phyloP scores from a whole-genome alignment of 352 stramenopile genomes.

The Phytophthora fragariaefolia region DNA sequence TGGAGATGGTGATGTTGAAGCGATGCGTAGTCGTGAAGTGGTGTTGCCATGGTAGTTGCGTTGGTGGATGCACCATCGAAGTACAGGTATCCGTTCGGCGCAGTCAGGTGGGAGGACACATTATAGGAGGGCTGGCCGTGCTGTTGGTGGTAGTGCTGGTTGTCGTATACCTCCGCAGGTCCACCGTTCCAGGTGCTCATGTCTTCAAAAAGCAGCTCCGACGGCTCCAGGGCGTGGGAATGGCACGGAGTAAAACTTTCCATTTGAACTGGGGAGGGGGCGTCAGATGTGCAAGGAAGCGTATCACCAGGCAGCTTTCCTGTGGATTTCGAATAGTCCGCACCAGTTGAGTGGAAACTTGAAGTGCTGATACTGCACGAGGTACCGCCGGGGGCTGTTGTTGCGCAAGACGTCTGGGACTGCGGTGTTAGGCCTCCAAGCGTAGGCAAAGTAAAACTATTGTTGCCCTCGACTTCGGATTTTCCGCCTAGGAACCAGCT shows the following conservation, averaged over 20 bases:
- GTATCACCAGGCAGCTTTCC: constrained; percentile 25
- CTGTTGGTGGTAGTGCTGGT: constrained; percentile 34
- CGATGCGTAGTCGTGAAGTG: constrained; percentile 17
- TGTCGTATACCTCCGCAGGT: constrained; percentile 21
- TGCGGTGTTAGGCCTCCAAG: constrained; percentile 30
- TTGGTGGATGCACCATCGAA: constrained; percentile 15
- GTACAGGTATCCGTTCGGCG: constrained; percentile 17
- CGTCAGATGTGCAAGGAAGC: constrained; percentile 24
- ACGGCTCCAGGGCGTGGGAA: constrained; percentile 34
- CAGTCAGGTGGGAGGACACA: constrained; percentile 16
- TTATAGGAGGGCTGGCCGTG: constrained; percentile 30
- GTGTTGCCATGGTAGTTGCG: constrained; percentile 11
- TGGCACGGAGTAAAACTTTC: constrained; percentile 49
- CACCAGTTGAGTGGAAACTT: constrained; percentile 20
- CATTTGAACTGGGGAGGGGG: constrained; percentile 47
- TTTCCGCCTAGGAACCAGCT: constrained; percentile 42
- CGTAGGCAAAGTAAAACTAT: constrained; percentile 27
- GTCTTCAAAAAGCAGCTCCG: constrained; percentile 51
- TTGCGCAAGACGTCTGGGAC: constrained; percentile 10
- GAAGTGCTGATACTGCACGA: constrained; percentile 21
- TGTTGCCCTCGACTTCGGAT: constrained; percentile 19
- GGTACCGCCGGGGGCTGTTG: constrained; percentile 17
- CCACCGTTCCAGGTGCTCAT: constrained; percentile 36
- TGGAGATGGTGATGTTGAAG: constrained; percentile 28
- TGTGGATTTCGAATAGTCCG: constrained; percentile 10